These are phyloP conservation scores for Trebouxia sp. DNA, from an alignment of 139 green algal genomes.

Conservation along the genomic window DNA sequence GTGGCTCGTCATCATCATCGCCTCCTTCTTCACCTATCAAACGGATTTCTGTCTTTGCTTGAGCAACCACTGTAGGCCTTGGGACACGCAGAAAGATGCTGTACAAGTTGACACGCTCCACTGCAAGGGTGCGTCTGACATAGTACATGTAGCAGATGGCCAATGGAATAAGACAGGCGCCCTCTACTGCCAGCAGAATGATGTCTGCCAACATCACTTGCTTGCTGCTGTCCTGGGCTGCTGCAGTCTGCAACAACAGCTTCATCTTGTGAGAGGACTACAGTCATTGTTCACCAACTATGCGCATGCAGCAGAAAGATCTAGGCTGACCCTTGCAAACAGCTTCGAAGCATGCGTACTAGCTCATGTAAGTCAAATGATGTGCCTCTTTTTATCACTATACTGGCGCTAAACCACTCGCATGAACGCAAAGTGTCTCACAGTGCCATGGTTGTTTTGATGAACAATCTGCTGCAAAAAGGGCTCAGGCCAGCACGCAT, in stretches of 20 bases:
- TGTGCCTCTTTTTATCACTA: no score
- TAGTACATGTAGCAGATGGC: conserved; percentile 10
- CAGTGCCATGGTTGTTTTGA: no score
- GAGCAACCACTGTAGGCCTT: conserved; percentile 11
- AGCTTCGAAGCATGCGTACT: no score
- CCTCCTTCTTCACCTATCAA: not conserved
- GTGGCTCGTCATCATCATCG: conserved; percentile 11
- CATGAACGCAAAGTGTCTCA: no score
- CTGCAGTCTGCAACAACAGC: not conserved
- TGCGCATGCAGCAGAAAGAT: no score
- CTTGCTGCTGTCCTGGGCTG: not conserved
- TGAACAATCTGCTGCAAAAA: no score
- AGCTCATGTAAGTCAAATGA: no score
- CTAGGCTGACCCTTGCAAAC: no score
- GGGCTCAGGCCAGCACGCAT: no score
- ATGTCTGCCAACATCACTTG: not conserved
- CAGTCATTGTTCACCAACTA: not conserved
- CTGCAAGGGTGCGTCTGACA: not conserved
- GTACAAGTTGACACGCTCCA: not conserved
- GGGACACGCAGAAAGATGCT: conserved; percentile 15
- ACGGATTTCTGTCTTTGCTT: not conserved
- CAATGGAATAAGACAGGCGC: not conserved
- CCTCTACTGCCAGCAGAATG: conserved; percentile 20
- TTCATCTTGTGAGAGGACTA: no score
- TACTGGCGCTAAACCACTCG: no score